These are phyloP conservation scores for Nymphaea thermarum DNA, from an alignment of 164 flowering plant genomes.

Conservation along the genomic window DNA sequence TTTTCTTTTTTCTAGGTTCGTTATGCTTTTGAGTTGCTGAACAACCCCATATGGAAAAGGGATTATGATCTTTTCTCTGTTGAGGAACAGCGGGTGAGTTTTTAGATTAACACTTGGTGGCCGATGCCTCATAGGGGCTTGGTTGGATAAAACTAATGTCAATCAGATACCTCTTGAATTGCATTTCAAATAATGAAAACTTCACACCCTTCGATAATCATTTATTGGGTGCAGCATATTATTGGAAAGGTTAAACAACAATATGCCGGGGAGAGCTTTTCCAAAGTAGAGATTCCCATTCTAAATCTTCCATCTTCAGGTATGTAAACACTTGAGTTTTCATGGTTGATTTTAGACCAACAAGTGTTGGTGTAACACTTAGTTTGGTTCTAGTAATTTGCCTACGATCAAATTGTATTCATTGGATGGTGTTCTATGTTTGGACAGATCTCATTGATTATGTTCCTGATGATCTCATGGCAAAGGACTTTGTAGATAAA, in stretches of 20 bases:
- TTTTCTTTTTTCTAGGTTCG: conserved; percentile 36
- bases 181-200: too few relatives aligned
- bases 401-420: not conserved
- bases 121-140: too few relatives aligned
- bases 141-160: too few relatives aligned
- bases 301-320: conserved; percentile 37
- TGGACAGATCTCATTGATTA: conserved; percentile 24
- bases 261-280: conserved; percentile 25
- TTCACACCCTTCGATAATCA: too few relatives aligned
- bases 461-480: conserved; percentile 25
- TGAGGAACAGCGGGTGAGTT: conserved; percentile 68
- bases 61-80: conserved; percentile 65
- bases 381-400: not conserved
- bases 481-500: conserved; percentile 30
- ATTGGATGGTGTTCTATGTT: not conserved
- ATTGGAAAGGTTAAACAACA: conserved; percentile 33
- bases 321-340: conserved; percentile 17
- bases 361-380: not conserved
- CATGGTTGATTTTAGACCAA: not conserved
- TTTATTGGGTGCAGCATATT: conserved; percentile 36
- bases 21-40: conserved; percentile 84
- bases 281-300: conserved; percentile 44
- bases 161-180: too few relatives aligned
- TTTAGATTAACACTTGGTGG: not conserved
- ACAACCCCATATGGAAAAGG: conserved; percentile 76